phyloP scores from a whole-genome alignment of 805 yeast genomes.

The Wickerhamomyces kurtzmanii region DNA sequence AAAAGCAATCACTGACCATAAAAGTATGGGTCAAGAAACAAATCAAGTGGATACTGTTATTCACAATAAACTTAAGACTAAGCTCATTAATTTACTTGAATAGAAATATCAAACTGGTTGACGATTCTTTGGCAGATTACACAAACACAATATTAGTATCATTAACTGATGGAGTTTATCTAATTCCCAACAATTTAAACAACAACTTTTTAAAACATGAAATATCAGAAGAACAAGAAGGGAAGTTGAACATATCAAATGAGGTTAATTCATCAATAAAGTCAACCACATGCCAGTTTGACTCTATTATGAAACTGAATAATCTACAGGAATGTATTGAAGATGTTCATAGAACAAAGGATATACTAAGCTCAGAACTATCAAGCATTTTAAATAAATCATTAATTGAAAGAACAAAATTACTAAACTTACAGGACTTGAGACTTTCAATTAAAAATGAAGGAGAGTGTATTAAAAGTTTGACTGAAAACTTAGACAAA shows the following conservation, averaged over 20 bases:
- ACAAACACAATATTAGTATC: conserved; percentile 16
- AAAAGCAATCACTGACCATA: conserved; percentile 6
- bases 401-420: no score
- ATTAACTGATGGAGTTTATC: conserved; percentile 20
- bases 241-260: background rate
- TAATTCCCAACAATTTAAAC: conserved; percentile 5
- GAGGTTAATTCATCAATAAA: conserved; percentile 2
- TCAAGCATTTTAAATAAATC: no score
- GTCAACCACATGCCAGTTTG: conserved; percentile 24
- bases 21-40: conserved; percentile 11
- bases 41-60: conserved; percentile 15
- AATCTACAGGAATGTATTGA: conserved; percentile 25
- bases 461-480: no score
- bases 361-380: conserved; percentile 4
- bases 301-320: conserved; percentile 30
- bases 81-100: conserved; percentile 22
- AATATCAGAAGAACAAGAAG: conserved; percentile 3
- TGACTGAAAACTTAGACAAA: no score
- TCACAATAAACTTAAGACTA: conserved; percentile 16
- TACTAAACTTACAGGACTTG: no score
- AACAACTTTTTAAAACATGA: conserved; percentile 1
- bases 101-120: conserved; percentile 13
- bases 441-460: no score
- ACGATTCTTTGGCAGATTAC: conserved; percentile 6
- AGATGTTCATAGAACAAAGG: conserved; percentile 18